Conservation (phyloP, 2,329 filamentous ascomycete genomes). For the Metarhizium album region DNA sequence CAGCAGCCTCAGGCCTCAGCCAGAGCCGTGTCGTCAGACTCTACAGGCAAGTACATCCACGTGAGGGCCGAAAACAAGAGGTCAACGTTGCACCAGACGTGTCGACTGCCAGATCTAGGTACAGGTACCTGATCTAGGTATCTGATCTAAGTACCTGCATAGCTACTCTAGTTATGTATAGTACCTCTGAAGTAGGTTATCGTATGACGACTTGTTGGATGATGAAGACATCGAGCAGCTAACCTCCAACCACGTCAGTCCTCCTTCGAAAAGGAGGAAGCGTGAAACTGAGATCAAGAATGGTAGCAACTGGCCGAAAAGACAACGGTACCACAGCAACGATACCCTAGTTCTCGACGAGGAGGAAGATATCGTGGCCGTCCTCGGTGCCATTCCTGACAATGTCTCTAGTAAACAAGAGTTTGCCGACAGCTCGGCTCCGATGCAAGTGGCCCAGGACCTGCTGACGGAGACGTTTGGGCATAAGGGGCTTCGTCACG, state of each 20-base stretch:
- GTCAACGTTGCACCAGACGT: too few species aligned
- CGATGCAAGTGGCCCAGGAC: background rate
- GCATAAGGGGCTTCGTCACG: constrained; percentile 29
- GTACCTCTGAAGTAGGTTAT: too few species aligned
- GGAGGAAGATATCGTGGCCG: background rate
- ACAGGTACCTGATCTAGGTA: too few species aligned
- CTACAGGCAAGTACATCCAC: too few species aligned
- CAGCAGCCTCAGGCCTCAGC: too few species aligned
- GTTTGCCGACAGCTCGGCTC: background rate
- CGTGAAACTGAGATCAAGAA: constrained; percentile 16
- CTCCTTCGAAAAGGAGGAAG: constrained; percentile 25
- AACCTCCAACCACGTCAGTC: background rate
- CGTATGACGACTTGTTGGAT: background rate
- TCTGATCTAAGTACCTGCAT: too few species aligned
- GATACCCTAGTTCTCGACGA: background rate
- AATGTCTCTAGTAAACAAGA: background rate
- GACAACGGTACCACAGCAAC: background rate
- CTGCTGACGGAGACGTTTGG: constrained; percentile 27
- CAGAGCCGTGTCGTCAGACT: too few species aligned
- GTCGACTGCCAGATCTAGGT: too few species aligned
- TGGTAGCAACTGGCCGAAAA: constrained; percentile 16
- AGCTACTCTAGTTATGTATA: too few species aligned
- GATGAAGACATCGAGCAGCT: background rate
- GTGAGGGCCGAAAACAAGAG: too few species aligned
- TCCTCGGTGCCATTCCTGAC: background rate